Base-by-base conservation (phyloP, 768 basidiomycete species). In the Tylopilus vinaceipallidus region DNA sequence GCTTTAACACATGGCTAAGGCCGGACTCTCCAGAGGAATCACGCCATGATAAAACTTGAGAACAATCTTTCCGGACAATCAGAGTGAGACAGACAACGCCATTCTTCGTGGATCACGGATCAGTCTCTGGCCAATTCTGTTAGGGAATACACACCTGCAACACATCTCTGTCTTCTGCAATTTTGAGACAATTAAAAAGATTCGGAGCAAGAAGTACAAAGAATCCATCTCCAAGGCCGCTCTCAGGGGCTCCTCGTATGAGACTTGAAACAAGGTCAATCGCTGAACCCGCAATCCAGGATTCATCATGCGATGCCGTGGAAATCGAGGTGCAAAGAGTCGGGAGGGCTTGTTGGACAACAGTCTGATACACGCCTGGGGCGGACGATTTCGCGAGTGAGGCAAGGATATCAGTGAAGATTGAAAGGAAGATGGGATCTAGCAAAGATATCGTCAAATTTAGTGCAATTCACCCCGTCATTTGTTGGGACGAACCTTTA, bases 341-440 rank as follows among this genome's bases (percentile, higher is more conserved):
- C 1, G 95, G 94, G 16, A 95, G 71, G 0, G 91, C 80, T 49
- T 81, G 75, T 50, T 82, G 79, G 19, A 91, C 81, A 6, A 95
- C 82, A 1, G 81, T 75, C 50, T 86, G 76, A 58, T 94, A 90
- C 20, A 91, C 75, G 3, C 79, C 79, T 1, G 73, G 67, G 3
- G 78, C 70, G 0, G 80, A 68, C 2, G 88, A 82, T 4, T 78
- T 69, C 6, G 91, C 80, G 23, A 97, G 77, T 5, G 83, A 78
- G 24, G 77, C 74, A 47, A 95, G 73, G 39, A 95, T 82, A 61
- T 95, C 92, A 35, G 84, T 82, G 41, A 95, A 76, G 42, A 94
- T 84, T 2, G 91, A 91, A 19, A 90, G 76, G 62, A 95, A 84
- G 47, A 98, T 83, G 0, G 94, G 95, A 71, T 99, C 97, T 87